These are phyloP conservation scores for Glycine soja DNA, from an alignment of 306 rosid species.

Conservation along the genomic window DNA sequence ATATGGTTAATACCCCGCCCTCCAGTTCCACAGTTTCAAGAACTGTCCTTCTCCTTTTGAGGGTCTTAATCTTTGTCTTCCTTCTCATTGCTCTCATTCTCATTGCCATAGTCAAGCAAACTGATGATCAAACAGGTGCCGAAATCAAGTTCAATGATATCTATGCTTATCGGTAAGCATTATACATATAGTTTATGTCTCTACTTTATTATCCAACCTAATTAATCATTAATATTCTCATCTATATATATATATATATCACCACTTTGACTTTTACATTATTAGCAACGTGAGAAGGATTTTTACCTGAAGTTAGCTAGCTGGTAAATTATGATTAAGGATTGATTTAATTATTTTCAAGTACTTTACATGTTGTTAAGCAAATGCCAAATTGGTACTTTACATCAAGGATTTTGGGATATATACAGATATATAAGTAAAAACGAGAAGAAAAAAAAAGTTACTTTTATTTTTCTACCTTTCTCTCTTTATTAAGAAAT, in stretches of 20 bases:
- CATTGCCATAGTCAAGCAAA: slow-evolving; percentile 41
- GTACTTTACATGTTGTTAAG: too few species aligned
- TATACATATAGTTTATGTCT: too few species aligned
- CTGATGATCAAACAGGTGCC: neutral
- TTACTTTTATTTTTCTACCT: too few species aligned
- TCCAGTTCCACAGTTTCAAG: slow-evolving; percentile 48
- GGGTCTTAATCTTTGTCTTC: slow-evolving; percentile 58
- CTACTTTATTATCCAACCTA: neutral
- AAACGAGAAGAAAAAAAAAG: too few species aligned
- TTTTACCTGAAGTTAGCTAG: too few species aligned
- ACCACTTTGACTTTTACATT: neutral
- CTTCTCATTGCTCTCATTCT: slow-evolving; percentile 61
- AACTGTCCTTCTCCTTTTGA: slow-evolving; percentile 48
- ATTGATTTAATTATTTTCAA: too few species aligned
- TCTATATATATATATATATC: neutral
- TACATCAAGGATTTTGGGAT: too few species aligned
- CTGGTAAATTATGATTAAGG: too few species aligned
- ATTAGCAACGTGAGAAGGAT: neutral
- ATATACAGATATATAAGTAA: too few species aligned
- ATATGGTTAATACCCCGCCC: slow-evolving; percentile 29
- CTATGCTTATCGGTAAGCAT: slow-evolving; percentile 53
- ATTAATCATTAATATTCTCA: neutral
- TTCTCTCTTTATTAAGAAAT: too few species aligned
- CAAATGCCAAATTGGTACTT: too few species aligned
- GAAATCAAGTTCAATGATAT: slow-evolving; percentile 46